Base-by-base conservation (phyloP, 805 yeast genomes). In the Priceomyces castillae region DNA sequence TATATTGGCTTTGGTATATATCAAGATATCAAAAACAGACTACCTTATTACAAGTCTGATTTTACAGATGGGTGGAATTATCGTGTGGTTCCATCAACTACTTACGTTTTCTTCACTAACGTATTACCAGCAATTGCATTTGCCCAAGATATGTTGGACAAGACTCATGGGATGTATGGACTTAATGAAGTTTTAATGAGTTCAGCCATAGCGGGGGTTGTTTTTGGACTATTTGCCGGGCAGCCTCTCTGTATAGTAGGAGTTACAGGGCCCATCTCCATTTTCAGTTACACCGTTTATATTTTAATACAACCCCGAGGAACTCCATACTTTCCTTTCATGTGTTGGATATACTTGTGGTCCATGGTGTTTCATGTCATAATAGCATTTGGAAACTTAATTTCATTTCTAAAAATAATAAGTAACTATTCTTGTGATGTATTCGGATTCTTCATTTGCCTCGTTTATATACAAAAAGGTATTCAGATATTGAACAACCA, bases 291-390 rank as follows among this genome's bases (percentile, higher is more conserved):
- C 56, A 94, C 98, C 0, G 90, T 94, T 0, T 87, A 83, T 58
- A 84, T 84, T 46, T 73, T 87, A 39, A 74, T 87, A 30, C 65
- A 59, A 17, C 82, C 86, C 0, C 58, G 74, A 46, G 75, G 73
- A 7, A 67, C 76, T 0, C 74, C 76, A 7, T 90, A 78, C 59
- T 90, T 92, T 65, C 89, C 90, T 14, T 92, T 92, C 61, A 90
- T 94, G 96, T 84, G 92, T 59, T 94, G 98, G 98, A 71, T 92
- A 25, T 87, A 90, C 55, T 71, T 94, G 4, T 92, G 99, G 99
- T 76, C 88, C 3, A 84, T 85, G 87, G 73, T 82, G 10, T 74
- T 87, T 67, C 98, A 94, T 65, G 67, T 87, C 19, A 46, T 81
- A 1, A 70, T 92, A 30, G 90, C 97, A 0, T 47, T 84, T 2